Conservation (phyloP, 208 protist species). For the Trypanosoma caninum region DNA sequence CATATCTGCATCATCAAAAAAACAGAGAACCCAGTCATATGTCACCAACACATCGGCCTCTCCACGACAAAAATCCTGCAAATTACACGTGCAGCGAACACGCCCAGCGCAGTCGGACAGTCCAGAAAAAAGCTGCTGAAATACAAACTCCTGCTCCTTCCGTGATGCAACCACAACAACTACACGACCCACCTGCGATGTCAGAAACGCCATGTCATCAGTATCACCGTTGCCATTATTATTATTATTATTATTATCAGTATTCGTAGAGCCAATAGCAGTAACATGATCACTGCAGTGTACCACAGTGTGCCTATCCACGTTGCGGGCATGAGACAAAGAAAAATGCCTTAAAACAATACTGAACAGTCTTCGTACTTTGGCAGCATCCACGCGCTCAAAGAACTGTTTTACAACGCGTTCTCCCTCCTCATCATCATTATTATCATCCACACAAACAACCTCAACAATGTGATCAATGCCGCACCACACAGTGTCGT, state of each 20-base stretch:
- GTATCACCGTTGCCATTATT: background rate
- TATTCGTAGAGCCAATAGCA: no score
- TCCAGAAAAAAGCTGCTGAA: conserved; percentile 26
- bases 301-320: background rate
- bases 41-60: conserved; percentile 57
- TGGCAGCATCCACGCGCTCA: conserved; percentile 27
- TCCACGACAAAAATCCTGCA: conserved; percentile 28
- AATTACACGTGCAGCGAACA: conserved; percentile 33
- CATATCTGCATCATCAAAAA: conserved; percentile 15
- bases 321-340: conserved; percentile 24
- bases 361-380: conserved; percentile 6
- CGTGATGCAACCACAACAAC: conserved; percentile 48
- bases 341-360: conserved; percentile 15
- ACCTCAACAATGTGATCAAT: conserved; percentile 15
- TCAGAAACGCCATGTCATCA: background rate
- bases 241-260: background rate
- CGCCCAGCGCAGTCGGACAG: conserved; percentile 12
- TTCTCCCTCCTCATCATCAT: conserved; percentile 31
- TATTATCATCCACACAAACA: conserved; percentile 24
- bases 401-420: conserved; percentile 23
- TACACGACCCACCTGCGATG: conserved; percentile 22
- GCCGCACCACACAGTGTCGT: conserved; percentile 22
- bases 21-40: conserved; percentile 35
- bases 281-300: background rate
- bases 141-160: conserved; percentile 53